Percentiles rank a stretch among this genome's conserved stretches.
These are phyloP conservation scores for Beauveria scarabaeidicola DNA, from an alignment of 2,329 filamentous ascomycete species.

Conservation along the genomic window DNA sequence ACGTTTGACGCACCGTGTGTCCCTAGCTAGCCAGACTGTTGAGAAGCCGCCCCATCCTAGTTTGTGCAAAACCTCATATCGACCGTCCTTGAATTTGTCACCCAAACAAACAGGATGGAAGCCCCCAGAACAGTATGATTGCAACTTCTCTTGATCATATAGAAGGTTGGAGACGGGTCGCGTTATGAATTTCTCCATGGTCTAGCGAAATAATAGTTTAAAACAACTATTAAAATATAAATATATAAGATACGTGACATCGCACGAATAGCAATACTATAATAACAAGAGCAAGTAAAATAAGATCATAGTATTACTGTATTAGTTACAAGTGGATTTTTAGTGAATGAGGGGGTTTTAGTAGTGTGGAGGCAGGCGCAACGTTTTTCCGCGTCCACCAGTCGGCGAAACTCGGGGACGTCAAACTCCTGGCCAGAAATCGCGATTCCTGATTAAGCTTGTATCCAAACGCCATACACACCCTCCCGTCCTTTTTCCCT, in stretches of 20 bases:
- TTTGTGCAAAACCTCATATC: constrained; percentile 6
- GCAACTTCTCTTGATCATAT: no score
- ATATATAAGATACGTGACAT: no score
- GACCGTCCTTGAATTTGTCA: constrained; percentile 2
- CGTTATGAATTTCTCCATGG: no score
- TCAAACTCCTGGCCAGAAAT: constrained; percentile 12
- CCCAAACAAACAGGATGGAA: constrained; percentile 2
- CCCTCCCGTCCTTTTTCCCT: not conserved
- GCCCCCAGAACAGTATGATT: not conserved
- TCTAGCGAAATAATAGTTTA: no score
- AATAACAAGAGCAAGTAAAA: no score
- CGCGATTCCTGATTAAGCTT: constrained; percentile 10
- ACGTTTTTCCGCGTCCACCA: constrained; percentile 12
- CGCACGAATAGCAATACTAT: no score
- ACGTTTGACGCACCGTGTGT: not conserved
- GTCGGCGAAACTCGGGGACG: constrained; percentile 13
- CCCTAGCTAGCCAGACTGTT: constrained; percentile 7
- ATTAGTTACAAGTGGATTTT: not conserved
- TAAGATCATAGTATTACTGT: no score
- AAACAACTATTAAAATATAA: no score
- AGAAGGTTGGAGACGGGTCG: no score
- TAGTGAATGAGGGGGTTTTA: not conserved
- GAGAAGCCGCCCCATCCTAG: constrained; percentile 5
- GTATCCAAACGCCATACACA: constrained; percentile 1
- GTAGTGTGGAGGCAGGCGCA: constrained; percentile 4